Base-by-base conservation (phyloP, 306 rosid species). In the Lathyrus sativus region DNA sequence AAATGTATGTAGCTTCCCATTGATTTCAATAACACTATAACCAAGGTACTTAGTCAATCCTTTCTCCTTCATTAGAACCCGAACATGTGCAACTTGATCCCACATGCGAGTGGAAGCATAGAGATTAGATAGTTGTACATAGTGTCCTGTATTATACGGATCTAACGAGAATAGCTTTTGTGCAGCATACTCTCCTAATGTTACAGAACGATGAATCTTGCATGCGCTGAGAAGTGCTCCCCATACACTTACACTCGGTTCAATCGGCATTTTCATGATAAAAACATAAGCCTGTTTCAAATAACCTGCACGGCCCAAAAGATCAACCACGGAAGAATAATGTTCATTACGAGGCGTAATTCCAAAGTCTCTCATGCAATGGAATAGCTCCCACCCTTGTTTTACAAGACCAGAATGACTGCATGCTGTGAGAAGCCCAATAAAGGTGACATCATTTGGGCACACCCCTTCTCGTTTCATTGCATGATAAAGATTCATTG, bases 111-210 rank as follows among this genome's bases (percentile, higher is more conserved):
- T 85, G 5, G 90, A 82, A 77, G 96, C 90, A 74, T 84, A 89
- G 29, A 89, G 89, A 84, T 84, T 86, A 19, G 96, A 84, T 46
- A 89, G 90, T 62, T 82, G 89, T 33, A 89, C 91, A 68, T 84
- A 83, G 62, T 84, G 87, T n/a, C 91, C 92, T 41, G 79, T 81
- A n/a, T 86, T 83, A 77, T 75, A 77, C 31, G 90, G 89, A 68
- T 86, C 96, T 49, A 89, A 45, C 1, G 77, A 72, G 80, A 89
- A 82, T 63, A 86, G 83, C 63, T 77, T 76, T 9, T 77, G 68
- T 50, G 91, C 91, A 50, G 92, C 96, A 77, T 76, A 74, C 77
- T 86, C 87, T 79, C 96, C 90, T 8, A 86, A 35, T 14, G 73
- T 45, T 65, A 86, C 88, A 33, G 14, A 24, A 12, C 75, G 81